Evolutionary conservation across 495 filamentous ascomycete genomes (phyloP).

Genomic region (Astrothelium macrocarpum): DNA sequence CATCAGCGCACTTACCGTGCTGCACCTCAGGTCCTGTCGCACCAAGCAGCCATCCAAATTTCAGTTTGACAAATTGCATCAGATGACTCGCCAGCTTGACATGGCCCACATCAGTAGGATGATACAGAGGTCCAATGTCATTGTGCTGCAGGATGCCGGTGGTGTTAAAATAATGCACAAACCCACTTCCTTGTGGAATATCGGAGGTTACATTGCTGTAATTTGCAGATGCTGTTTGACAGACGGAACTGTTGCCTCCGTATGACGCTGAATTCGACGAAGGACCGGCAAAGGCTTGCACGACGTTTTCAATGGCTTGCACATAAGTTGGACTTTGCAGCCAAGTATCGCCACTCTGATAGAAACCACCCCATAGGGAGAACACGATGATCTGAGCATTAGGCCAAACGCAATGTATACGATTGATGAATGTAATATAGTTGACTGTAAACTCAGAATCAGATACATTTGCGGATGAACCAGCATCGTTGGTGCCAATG

Average conservation of each 20-base stretch:
- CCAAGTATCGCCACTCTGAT: constrained; percentile 44
- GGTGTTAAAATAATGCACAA: constrained; percentile 61
- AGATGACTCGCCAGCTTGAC: constrained; percentile 60
- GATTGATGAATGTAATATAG: constrained; percentile 50
- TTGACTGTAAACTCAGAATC: constrained; percentile 43
- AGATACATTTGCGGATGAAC: constrained; percentile 49
- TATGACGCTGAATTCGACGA: constrained; percentile 33
- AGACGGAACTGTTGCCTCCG: constrained; percentile 34
- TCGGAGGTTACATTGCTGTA: constrained; percentile 27
- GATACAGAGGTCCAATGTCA: constrained; percentile 53
- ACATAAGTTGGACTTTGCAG: constrained; percentile 39
- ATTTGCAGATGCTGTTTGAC: constrained; percentile 28
- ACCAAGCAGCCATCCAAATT: constrained; percentile 52
- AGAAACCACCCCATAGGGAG: constrained; percentile 56
- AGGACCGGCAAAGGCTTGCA: constrained; percentile 38
- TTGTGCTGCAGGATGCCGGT: constrained; percentile 60
- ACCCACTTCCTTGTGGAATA: constrained; percentile 35
- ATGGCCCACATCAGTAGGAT: constrained; percentile 58
- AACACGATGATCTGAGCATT: constrained; percentile 54
- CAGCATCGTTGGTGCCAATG: constrained; percentile 59
- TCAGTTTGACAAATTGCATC: constrained; percentile 44
- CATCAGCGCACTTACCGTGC: constrained; percentile 31
- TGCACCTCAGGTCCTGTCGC: constrained; percentile 53
- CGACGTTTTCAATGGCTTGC: constrained; percentile 45
- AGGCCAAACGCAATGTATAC: constrained; percentile 52